A percentile compares a stretch with the other conserved stretches of the same genome.
phyloP scores from a whole-genome alignment of 306 rosid genomes.

The Potentilla sterilis region DNA sequence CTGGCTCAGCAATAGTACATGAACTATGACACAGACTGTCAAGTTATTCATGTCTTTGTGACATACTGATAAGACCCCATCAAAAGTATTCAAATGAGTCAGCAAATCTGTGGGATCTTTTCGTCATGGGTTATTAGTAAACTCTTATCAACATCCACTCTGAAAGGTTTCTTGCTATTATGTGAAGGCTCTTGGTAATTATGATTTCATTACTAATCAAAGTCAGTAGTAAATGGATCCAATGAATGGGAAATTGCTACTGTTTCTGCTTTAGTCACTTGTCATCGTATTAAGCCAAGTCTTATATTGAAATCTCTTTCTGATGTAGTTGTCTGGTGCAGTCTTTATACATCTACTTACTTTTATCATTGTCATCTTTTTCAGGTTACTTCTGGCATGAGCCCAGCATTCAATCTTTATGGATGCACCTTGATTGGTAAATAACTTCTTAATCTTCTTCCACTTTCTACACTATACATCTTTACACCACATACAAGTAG shows the following conservation, averaged over 20 bases:
- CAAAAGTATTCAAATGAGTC: not conserved
- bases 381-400: conserved; percentile 94
- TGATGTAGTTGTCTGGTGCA: not conserved
- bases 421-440: conserved; percentile 88
- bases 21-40: too few species aligned
- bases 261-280: conserved; percentile 4
- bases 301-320: not conserved
- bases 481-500: not conserved
- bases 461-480: not conserved
- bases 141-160: not conserved
- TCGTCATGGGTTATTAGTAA: not conserved
- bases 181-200: not conserved
- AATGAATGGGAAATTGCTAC: not conserved
- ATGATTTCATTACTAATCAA: not conserved
- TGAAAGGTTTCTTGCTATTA: not conserved
- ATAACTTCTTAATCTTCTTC: conserved; percentile 16
- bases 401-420: conserved; percentile 72
- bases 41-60: conserved; percentile 1
- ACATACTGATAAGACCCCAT: not conserved
- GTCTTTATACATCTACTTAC: not conserved
- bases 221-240: not conserved
- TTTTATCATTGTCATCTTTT: conserved; percentile 12
- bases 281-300: not conserved
- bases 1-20: not conserved
- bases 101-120: not conserved